Evolutionary conservation across 495 filamentous ascomycete genomes (phyloP).

Genomic region (Hyaloscypha hepaticicola): DNA sequence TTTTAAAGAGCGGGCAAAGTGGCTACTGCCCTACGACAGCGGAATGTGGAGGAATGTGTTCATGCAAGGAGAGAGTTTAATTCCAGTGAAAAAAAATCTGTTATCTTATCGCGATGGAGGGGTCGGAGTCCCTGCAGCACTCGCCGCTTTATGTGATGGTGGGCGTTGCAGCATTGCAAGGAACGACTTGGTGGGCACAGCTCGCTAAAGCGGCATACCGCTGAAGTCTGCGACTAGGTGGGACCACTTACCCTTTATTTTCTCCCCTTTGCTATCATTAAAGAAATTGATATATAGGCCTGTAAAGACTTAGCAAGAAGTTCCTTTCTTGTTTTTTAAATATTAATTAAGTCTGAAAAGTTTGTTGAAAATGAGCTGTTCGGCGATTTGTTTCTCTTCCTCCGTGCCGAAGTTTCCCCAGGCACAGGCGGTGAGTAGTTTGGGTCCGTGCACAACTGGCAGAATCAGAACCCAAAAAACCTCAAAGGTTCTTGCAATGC

Average conservation of each 20-base stretch:
- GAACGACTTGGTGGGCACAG: not conserved
- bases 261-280: too few relatives aligned
- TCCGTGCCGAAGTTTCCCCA: not conserved
- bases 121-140: slow-evolving; percentile 4
- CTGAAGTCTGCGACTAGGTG: too few relatives aligned
- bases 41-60: not conserved
- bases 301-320: too few relatives aligned
- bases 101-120: slow-evolving; percentile 38
- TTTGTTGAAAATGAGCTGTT: not conserved
- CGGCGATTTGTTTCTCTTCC: not conserved
- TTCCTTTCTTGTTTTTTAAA: too few relatives aligned
- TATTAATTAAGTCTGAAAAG: too few relatives aligned
- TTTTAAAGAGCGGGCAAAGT: too few relatives aligned
- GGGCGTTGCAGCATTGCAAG: too few relatives aligned
- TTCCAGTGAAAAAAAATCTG: slow-evolving; percentile 42
- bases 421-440: not conserved
- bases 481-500: not conserved
- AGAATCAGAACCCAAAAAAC: not conserved
- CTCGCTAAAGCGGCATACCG: not conserved
- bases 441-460: not conserved
- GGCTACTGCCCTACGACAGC: too few relatives aligned
- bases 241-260: too few relatives aligned
- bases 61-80: not conserved
- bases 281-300: too few relatives aligned
- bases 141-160: slow-evolving; percentile 13